Conservation (phyloP, 2,329 filamentous ascomycete species). For the Calycina herbarum region DNA sequence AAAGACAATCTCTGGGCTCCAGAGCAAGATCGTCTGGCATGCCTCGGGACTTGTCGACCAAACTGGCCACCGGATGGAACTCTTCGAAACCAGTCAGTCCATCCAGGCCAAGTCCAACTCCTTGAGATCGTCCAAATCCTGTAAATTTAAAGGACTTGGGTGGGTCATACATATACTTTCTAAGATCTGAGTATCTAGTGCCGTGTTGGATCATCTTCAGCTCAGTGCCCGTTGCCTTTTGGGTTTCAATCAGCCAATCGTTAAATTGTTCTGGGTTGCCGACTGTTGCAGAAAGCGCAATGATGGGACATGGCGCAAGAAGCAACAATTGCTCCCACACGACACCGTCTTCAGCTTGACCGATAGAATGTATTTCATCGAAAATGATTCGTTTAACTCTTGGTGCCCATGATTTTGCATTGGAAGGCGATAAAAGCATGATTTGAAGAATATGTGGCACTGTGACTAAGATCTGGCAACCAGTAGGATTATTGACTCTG, state of each 20-base stretch:
- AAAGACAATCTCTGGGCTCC: conserved; percentile 70
- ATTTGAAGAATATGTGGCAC: conserved; percentile 79
- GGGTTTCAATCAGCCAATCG: conserved; percentile 65
- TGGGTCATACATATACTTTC: conserved; percentile 69
- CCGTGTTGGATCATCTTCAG: conserved; percentile 68
- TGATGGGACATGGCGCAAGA: conserved; percentile 73
- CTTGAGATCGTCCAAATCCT: conserved; percentile 39
- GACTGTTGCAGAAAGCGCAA: conserved; percentile 77
- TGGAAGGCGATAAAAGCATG: conserved; percentile 67
- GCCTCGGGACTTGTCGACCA: conserved; percentile 61
- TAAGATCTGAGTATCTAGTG: conserved; percentile 72
- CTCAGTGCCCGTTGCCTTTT: conserved; percentile 61
- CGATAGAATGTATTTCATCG: conserved; percentile 80
- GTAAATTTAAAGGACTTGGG: conserved; percentile 43
- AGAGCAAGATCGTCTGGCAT: conserved; percentile 67
- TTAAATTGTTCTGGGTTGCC: conserved; percentile 72
- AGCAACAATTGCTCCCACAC: conserved; percentile 79
- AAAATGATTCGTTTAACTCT: conserved; percentile 76
- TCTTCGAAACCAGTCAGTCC: conserved; percentile 33
- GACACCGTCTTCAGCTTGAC: conserved; percentile 72
- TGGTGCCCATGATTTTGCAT: conserved; percentile 66
- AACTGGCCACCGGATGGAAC: conserved; percentile 65
- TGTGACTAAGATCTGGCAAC: conserved; percentile 75
- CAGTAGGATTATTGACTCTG: conserved; percentile 69
- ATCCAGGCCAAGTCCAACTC: conserved; percentile 47